Evolutionary conservation across 1,284 basidiomycete species (phyloP), one percentile per base, ranked within the genome.

Genomic region (Pseudozyma sp.): DNA sequence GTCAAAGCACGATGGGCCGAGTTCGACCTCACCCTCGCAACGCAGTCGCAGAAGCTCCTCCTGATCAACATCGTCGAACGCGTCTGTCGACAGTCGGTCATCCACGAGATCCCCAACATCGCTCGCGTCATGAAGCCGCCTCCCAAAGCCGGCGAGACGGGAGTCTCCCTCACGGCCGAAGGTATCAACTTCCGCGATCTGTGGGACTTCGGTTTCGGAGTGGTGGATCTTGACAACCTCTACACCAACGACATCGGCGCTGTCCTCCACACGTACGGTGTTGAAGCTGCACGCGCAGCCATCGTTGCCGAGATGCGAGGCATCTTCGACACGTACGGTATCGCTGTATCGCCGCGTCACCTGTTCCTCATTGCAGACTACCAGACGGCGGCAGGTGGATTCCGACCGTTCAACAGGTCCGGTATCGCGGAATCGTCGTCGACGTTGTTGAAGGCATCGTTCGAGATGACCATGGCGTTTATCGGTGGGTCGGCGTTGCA

Each of bases 311-410:
- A 99, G 85, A 93, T 99, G 86, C 89, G 91, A 47, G 90, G 89
- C 40, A 94, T 99, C 56, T 99, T 99, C 86, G 91, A 78, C 52
- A 94, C 92, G 4, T 99, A 99, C 87, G 96, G 92, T 83, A 99
- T 99, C 82, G 93, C 92, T 67, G 97, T 99, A 58, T 92, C 98
- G 85, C 90, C 90, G 78, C 90, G 97, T 59, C 97, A 99, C 87
- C 87, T 99, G 58, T 94, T 95, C 82, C 88, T 99, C 68, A 97
- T 99, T 84, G 97, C 97, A 35, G 97, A 99, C 85, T 99, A 99
- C 85, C 78, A 98, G 94, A 99, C 97, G 0, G 97, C 95, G 82
- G 93, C 94, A 53, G 97, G 97, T 47, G 94, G 92, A 29, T 99
- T 96, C 88, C 93, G 93, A 85, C 94, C 97, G 2, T 99, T 99